Evolutionary conservation across 371 early-diverging fungal genomes (phyloP).

Genomic region (Dinochytrium kinnereticum): DNA sequence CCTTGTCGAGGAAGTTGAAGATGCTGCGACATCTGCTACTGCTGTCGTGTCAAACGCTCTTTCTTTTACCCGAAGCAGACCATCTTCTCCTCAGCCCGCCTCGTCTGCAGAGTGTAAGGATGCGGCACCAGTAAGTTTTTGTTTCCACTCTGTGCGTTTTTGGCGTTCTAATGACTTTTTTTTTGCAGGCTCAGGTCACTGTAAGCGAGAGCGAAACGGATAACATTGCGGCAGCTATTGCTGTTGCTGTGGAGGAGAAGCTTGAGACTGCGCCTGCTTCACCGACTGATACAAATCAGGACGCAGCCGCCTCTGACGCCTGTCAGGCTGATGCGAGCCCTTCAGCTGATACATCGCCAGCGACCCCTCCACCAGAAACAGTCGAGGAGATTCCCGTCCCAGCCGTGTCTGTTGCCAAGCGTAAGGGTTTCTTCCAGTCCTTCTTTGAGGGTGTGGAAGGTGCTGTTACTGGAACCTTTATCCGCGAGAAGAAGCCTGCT

Average conservation of each 20-base stretch:
- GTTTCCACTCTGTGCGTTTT: not conserved
- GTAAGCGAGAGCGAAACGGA: not conserved
- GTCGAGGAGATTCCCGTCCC: not conserved
- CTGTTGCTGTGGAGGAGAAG: conserved; percentile 5
- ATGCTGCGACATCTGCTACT: not conserved
- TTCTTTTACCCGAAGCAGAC: not conserved
- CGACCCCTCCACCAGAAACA: not conserved
- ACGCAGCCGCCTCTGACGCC: not conserved
- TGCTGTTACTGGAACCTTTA: no score
- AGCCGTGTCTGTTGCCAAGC: not conserved
- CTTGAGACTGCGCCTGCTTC: not conserved
- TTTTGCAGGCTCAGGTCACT: not conserved
- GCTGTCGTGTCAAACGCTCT: not conserved
- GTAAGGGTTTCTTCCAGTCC: not conserved
- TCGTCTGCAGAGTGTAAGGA: not conserved
- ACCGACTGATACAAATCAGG: not conserved
- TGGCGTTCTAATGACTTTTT: not conserved
- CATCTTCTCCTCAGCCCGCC: not conserved
- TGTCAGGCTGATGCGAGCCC: no score
- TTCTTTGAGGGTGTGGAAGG: not conserved
- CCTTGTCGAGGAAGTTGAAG: conserved; percentile 1
- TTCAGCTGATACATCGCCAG: no score
- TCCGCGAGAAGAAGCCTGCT: not conserved
- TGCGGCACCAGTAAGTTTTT: not conserved
- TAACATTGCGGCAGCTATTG: not conserved